Base-by-base conservation (phyloP, 805 yeast genomes). In the Yamadazyma phyllophila region DNA sequence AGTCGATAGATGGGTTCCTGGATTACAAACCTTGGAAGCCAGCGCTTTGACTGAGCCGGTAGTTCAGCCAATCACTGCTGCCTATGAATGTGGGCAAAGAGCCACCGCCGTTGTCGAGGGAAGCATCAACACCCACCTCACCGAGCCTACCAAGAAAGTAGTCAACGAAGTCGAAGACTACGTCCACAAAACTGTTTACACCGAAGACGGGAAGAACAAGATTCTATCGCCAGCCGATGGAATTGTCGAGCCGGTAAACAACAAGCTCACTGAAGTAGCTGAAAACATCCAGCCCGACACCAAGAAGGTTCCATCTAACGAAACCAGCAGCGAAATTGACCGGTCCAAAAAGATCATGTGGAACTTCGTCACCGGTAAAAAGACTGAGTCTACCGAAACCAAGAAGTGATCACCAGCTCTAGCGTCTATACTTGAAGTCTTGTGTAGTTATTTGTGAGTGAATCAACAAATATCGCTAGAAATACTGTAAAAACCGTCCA, bases 191-290 rank as follows among this genome's bases (percentile, higher is more conserved):
- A 70, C 77, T 27, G 56, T 80, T 34, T 75, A 77, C 59, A 81
- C 82, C 56, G 72, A 78, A 7, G 67, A 80, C 26, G 88, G 88
- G 17, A 80, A 79, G 56, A 85, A 87, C 34, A 59, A 82, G 41
- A 52, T 85, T 32, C 73, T 88, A 52, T 71, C 83, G n/a, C 74
- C 77, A 17, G 56, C 83, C 16, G 89, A 84, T 61, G 83, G 87
- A 3, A 30, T 83, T 10, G 67, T 85, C 39, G 71, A 69, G 31
- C 91, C 94, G 26, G 37, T 83, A 37, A 88, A 85, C 65, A 64
- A 72, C 30, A 65, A 71, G 29, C 61, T 85, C 42, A 82, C 76
- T 49, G 60, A 68, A 1, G 54, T 70, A 17, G 71, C 80, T 26
- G 61, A 67, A 33, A 63, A 62, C 30, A 68, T 73, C 51, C 67